Evolutionary conservation across 768 basidiomycete species (phyloP).

Genomic region (Lactarius tabidus): DNA sequence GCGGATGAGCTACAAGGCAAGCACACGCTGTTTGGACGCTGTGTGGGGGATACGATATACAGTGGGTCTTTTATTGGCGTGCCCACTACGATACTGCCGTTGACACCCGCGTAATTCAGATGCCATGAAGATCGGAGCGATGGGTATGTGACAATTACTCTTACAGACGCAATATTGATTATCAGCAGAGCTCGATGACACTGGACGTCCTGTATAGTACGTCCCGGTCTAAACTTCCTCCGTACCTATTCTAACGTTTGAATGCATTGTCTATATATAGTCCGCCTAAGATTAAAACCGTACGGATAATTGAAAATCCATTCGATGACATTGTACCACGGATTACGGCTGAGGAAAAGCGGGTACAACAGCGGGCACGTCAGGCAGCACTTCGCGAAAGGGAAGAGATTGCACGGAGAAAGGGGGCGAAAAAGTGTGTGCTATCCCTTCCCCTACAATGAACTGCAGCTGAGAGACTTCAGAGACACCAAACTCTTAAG

Average conservation of each 20-base stretch:
- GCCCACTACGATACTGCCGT: not conserved
- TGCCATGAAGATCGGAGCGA: constrained; percentile 86
- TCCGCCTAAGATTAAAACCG: constrained; percentile 85
- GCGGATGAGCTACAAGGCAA: constrained; percentile 93
- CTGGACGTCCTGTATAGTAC: constrained; percentile 79
- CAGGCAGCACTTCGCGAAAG: constrained; percentile 71
- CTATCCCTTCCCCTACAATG: not conserved
- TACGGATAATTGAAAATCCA: constrained; percentile 88
- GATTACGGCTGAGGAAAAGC: constrained; percentile 91
- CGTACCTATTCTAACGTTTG: constrained; percentile 4
- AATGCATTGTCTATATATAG: constrained; percentile 37
- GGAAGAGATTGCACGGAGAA: constrained; percentile 67
- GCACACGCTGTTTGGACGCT: constrained; percentile 91
- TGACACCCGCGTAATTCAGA: constrained; percentile 42
- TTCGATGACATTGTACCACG: constrained; percentile 94
- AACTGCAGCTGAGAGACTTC: not conserved
- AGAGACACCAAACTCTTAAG: constrained; percentile 90
- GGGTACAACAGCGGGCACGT: constrained; percentile 76
- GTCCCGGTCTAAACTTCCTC: constrained; percentile 26
- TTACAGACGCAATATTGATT: not conserved
- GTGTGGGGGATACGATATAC: constrained; percentile 83
- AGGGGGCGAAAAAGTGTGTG: constrained; percentile 76
- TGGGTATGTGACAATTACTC: constrained; percentile 50
- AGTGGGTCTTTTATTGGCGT: constrained; percentile 45
- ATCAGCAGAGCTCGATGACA: constrained; percentile 59